These are phyloP conservation scores for Ceratonia siliqua DNA, from an alignment of 306 rosid species.

Conservation along the genomic window DNA sequence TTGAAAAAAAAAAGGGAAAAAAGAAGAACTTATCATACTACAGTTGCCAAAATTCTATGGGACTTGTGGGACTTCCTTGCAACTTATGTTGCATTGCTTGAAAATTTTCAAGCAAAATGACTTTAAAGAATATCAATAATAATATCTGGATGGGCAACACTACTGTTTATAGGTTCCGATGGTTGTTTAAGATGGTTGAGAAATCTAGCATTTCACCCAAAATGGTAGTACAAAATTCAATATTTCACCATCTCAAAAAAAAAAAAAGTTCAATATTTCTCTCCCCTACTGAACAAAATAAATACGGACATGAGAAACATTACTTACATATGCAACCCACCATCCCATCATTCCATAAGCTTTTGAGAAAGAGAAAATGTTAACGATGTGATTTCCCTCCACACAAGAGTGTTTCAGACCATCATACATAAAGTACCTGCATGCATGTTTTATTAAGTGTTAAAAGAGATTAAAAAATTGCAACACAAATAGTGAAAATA, in stretches of 20 bases:
- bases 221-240: not conserved
- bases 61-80: not conserved
- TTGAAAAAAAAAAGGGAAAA: no score
- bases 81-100: not conserved
- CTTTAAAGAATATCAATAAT: not conserved
- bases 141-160: not conserved
- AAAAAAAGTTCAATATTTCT: not conserved
- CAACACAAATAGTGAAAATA: not conserved
- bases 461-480: not conserved
- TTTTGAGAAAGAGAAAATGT: conserved; percentile 91
- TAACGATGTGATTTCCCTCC: conserved; percentile 88
- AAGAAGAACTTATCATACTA: no score
- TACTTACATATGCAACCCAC: conserved; percentile 97
- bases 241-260: not conserved
- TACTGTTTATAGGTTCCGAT: not conserved
- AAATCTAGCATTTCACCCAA: not conserved
- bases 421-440: conserved; percentile 95
- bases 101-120: not conserved
- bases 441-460: not conserved
- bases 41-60: no score
- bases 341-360: conserved; percentile 99
- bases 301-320: not conserved
- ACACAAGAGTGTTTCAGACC: conserved; percentile 79
- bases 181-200: not conserved
- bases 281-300: not conserved